Base-by-base conservation (phyloP, 176 grass and related monocot species). In the Cocos nucifera region DNA sequence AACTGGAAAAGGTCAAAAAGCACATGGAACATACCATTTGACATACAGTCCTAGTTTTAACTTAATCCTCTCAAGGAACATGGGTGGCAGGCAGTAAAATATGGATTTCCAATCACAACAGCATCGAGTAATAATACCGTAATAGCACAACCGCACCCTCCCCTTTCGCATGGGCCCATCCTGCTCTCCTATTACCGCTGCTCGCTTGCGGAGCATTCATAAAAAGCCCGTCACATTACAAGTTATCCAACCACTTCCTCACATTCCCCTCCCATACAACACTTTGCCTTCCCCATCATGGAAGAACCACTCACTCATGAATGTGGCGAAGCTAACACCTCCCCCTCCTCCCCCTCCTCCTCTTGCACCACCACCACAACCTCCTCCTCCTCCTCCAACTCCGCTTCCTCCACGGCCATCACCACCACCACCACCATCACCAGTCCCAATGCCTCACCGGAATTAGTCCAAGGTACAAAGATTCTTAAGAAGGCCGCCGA, bases 371-470 rank as follows among this genome's bases (percentile, higher is more conserved):
- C 25, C 62, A 75, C 0, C 49, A 78, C 20, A 59, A 8, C 78
- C 67, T 78, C 77, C 54, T 74, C 69, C 29, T 86, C 82, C 62
- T 67, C 81, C 17, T 78, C 80, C 4, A 78, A 78, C 56, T 69
- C 83, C 75, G 59, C 73, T 19, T 83, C 79, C 5, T 79, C 85
- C 14, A 44, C 66, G 10, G 19, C 69, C 3, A 44, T 77, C 17
- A 75, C 80, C 6, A 78, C 81, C 56, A 68, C 83, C 80, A 56
- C 73, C 15, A 75, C 80, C 6, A 75, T 78, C 24, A 25, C 24
- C 24, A 25, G 50, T 0, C 18, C 73, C 79, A 86, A 79, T 81
- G 77, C 76, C 56, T 27, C 59, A 26, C 64, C 62, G 14, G 23
- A 53, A 4, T 4, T 50, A 55, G 3, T 5, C 20, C 20, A 17